Evolutionary conservation across 1,284 basidiomycete species (phyloP).

Genomic region (Malassezia brasiliensis): DNA sequence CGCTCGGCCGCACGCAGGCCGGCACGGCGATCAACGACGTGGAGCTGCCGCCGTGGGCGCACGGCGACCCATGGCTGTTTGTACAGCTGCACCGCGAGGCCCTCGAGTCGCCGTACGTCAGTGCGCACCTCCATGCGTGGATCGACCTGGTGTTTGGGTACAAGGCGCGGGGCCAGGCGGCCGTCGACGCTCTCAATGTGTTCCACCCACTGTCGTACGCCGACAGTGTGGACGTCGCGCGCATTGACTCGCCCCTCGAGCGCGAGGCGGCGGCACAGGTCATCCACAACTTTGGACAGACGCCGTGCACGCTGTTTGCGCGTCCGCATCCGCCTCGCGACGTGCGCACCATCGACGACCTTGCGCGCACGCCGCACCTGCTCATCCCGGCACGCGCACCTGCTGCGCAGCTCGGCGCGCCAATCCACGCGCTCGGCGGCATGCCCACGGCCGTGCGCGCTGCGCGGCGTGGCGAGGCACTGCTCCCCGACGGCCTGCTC

Average conservation of each 20-base stretch:
- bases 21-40: slow-evolving; percentile 79
- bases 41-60: slow-evolving; percentile 81
- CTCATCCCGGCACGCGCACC: slow-evolving; percentile 38
- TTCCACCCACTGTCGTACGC: slow-evolving; percentile 93
- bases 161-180: slow-evolving; percentile 33
- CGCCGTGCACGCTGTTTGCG: slow-evolving; percentile 60
- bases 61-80: slow-evolving; percentile 72
- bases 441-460: slow-evolving; percentile 60
- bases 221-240: slow-evolving; percentile 53
- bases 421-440: slow-evolving; percentile 48
- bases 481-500: slow-evolving; percentile 56
- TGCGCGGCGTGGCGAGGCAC: slow-evolving; percentile 57
- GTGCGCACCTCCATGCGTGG: slow-evolving; percentile 74
- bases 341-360: slow-evolving; percentile 50
- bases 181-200: slow-evolving; percentile 62
- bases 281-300: slow-evolving; percentile 69
- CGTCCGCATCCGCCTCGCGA: slow-evolving; percentile 59
- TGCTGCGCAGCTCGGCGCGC: neutral
- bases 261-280: slow-evolving; percentile 84
- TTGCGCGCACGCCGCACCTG: slow-evolving; percentile 61
- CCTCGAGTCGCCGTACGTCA: slow-evolving; percentile 79
- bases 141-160: slow-evolving; percentile 62
- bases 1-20: slow-evolving; percentile 70
- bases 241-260: slow-evolving; percentile 74
- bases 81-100: slow-evolving; percentile 72